A percentile compares a stretch with the other conserved stretches of the same genome.
Evolutionary conservation across 495 filamentous ascomycete genomes (phyloP).

Genomic region (Talaromyces stipitatus): DNA sequence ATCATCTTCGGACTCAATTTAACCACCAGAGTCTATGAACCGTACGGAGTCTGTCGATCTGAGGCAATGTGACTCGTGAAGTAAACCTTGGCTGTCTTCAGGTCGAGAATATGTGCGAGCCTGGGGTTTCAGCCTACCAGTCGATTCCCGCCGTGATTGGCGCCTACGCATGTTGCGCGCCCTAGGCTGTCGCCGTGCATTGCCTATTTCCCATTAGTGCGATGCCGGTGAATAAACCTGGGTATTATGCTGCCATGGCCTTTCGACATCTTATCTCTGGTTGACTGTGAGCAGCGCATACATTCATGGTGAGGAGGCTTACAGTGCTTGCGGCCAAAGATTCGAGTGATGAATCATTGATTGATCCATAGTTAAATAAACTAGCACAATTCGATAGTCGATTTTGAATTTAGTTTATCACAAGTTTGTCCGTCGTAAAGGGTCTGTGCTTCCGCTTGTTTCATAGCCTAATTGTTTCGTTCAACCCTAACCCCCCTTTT

Average conservation of each 20-base stretch:
- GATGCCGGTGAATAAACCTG: neutral
- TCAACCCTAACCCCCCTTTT: neutral
- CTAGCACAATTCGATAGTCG: neutral
- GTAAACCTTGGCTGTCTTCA: neutral
- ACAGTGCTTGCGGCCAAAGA: no score
- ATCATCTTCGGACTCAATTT: neutral
- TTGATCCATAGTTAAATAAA: neutral
- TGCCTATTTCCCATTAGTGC: neutral
- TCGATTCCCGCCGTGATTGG: neutral
- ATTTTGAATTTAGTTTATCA: neutral
- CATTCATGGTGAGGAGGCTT: no score
- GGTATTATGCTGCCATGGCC: no score
- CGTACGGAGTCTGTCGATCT: neutral
- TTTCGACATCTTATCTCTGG: no score
- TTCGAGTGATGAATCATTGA: neutral
- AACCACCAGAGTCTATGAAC: neutral
- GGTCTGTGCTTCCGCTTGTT: neutral
- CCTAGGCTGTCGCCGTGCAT: neutral
- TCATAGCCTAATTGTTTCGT: neutral
- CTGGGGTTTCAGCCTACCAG: neutral
- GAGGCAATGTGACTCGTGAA: neutral
- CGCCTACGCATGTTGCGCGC: neutral
- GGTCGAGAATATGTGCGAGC: neutral
- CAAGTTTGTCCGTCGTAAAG: neutral
- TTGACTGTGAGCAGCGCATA: no score